Base-by-base conservation (phyloP, 257 asterid genomes). In the Solanum sitiens region DNA sequence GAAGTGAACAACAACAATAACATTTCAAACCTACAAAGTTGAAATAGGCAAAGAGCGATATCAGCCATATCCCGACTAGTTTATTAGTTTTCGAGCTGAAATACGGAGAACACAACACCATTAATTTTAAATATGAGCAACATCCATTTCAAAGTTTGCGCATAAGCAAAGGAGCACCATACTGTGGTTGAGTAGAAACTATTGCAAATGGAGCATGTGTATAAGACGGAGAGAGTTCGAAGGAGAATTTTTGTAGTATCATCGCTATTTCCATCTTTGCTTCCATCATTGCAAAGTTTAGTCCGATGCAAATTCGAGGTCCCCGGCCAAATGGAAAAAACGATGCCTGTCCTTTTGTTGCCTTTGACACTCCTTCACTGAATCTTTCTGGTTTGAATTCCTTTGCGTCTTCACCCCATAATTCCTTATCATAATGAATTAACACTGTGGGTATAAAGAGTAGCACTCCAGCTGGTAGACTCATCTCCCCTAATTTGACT, bases 261-360 rank as follows among this genome's bases (percentile, higher is more conserved):
- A 91, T 91, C 35, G 91, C 84, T 83, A 91, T 9, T 3, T 91
- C 89, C 86, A 91, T 6, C 85, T 88, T 91, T 27, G 91, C 92
- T 85, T 91, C 93, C 40, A 91, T 14, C 91, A 89, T 82, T 7
- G 93, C 84, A 35, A 89, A 91, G 84, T 89, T 87, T 35, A 84
- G 90, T 21, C 93, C 93, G 4, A 91, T 89, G 40, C 93, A 91
- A n/a, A 88, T 63, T 20, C 93, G 71, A 23, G 93, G 93, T 15
- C 93, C 93, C 92, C 92, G 25, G 23, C 91, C 63, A 84, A 89
- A 91, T 53, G 93, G 93, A 35, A 89, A 45, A 75, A 88, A 91
- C 3, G 87, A 44, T 7, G 68, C 9, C 15, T 84, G 89, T 32
- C 88, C 90, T 8, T 89, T 88, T 11, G 87, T 84, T 71, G 92